Evolutionary conservation across 2,329 filamentous ascomycete genomes (phyloP).

Genomic region (Xylaria hypoxylon): DNA sequence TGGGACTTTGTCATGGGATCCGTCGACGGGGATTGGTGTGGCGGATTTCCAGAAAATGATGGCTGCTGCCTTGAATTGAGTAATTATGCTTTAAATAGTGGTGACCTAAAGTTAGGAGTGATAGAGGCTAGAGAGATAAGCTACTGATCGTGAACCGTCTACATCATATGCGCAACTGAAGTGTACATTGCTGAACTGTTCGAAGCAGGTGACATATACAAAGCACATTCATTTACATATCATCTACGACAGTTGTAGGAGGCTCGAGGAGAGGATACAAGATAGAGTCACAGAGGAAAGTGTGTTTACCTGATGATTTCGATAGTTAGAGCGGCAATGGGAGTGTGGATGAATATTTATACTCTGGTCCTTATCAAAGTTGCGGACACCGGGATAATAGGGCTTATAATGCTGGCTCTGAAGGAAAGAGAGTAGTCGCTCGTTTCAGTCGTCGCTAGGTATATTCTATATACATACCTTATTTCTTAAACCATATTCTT

Average conservation of each 20-base stretch:
- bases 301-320: not conserved
- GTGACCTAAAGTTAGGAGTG: not conserved
- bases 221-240: not conserved
- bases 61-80: constrained; percentile 28
- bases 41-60: constrained; percentile 36
- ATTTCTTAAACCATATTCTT: too few relatives aligned
- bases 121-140: not conserved
- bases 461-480: too few relatives aligned
- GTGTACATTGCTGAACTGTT: not conserved
- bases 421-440: too few relatives aligned
- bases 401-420: too few relatives aligned
- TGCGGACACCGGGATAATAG: too few relatives aligned
- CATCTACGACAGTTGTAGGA: not conserved
- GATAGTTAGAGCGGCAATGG: not conserved
- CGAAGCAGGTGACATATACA: not conserved
- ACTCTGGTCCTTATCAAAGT: too few relatives aligned
- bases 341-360: too few relatives aligned
- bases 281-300: not conserved
- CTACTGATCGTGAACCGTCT: not conserved
- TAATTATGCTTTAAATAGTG: not conserved
- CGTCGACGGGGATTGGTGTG: constrained; percentile 30
- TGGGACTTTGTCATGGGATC: constrained; percentile 48
- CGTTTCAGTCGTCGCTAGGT: too few relatives aligned
- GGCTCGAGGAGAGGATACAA: not conserved
- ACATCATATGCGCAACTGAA: not conserved